Percentiles rank a stretch among this genome's conserved stretches.
Evolutionary conservation across 306 rosid species (phyloP).

Genomic region (Casuarina equisetifolia): DNA sequence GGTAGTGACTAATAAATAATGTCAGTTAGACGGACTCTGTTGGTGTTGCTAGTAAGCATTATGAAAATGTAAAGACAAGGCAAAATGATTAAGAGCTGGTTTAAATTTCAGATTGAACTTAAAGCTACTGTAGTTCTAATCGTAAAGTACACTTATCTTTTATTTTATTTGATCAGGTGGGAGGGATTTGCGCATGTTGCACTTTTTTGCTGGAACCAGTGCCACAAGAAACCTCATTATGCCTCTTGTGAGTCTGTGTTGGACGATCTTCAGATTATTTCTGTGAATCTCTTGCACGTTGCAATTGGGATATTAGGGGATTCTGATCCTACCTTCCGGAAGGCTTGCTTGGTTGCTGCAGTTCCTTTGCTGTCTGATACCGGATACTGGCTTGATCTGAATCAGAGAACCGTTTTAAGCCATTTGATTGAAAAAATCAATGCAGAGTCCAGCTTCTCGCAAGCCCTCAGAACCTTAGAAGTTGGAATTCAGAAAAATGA

Average conservation of each 20-base stretch:
- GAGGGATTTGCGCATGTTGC: conserved; percentile 76
- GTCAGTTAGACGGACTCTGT: not conserved
- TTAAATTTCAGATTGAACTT: not conserved
- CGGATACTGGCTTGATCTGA: conserved; percentile 39
- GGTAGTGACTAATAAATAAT: not conserved
- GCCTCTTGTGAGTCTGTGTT: conserved; percentile 30
- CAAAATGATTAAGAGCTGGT: not conserved
- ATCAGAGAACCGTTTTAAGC: conserved; percentile 42
- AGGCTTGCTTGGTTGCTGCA: conserved; percentile 76
- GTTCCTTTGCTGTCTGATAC: conserved; percentile 36
- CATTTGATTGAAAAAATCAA: conserved; percentile 50
- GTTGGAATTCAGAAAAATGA: conserved; percentile 53
- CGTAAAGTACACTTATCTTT: conserved; percentile 11
- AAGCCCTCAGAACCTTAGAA: conserved; percentile 47
- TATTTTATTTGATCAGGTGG: conserved; percentile 60
- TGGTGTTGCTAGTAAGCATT: not conserved
- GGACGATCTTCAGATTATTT: conserved; percentile 35
- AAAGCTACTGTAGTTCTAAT: not conserved
- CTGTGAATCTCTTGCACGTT: conserved; percentile 56
- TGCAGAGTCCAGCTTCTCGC: conserved; percentile 50
- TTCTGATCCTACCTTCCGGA: conserved; percentile 60
- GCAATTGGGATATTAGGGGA: conserved; percentile 56
- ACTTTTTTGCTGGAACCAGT: conserved; percentile 58
- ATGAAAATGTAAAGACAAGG: not conserved
- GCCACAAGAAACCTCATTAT: conserved; percentile 30